phyloP scores from a whole-genome alignment of 495 filamentous ascomycete species.

The Astrocystis sublimbata region DNA sequence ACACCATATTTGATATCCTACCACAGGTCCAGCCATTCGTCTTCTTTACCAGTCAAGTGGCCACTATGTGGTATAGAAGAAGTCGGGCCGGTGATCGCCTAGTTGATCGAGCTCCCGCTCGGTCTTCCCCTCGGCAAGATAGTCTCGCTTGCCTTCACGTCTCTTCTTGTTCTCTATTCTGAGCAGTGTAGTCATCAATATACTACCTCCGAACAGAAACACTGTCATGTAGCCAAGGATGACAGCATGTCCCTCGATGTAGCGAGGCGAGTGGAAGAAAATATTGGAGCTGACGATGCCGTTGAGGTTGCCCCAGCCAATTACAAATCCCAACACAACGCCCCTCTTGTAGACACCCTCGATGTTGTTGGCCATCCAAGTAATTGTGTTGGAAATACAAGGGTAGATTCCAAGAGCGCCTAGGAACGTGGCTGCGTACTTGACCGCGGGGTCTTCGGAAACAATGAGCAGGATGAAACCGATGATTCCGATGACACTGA shows the following conservation, averaged over 20 bases:
- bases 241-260: constrained; percentile 46
- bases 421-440: constrained; percentile 84
- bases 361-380: constrained; percentile 85
- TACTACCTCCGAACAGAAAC: constrained; percentile 52
- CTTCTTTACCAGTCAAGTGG: no score
- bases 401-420: constrained; percentile 91
- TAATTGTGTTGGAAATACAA: constrained; percentile 86
- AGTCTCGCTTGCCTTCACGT: constrained; percentile 64
- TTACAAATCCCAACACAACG: constrained; percentile 80
- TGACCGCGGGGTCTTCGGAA: constrained; percentile 58
- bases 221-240: constrained; percentile 53
- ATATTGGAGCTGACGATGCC: constrained; percentile 81
- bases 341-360: constrained; percentile 94
- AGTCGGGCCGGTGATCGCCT: constrained; percentile 77
- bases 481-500: constrained; percentile 68
- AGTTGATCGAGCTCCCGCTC: constrained; percentile 59
- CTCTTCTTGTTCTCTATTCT: constrained; percentile 64
- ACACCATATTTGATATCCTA: not conserved
- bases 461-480: constrained; percentile 81
- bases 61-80: constrained; percentile 68
- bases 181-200: constrained; percentile 68
- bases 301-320: constrained; percentile 93
- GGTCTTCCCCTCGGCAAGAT: constrained; percentile 61
- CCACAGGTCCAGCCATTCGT: not conserved
- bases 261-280: constrained; percentile 49